phyloP scores from a whole-genome alignment of 169 alveolate genomes.

The Theileria sp. region DNA sequence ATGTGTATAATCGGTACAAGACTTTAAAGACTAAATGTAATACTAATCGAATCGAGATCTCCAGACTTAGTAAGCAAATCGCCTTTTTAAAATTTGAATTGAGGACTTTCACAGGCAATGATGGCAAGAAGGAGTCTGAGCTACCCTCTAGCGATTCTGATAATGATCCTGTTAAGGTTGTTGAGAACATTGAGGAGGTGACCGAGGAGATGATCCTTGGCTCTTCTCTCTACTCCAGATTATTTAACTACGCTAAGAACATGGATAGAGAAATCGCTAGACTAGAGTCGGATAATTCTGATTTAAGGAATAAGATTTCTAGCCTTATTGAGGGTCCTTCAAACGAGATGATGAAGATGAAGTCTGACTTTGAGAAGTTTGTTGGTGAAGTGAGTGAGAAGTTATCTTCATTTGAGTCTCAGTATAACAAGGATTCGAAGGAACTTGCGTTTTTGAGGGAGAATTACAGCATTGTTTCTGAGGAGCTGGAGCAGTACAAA shows the following conservation, averaged over 20 bases:
- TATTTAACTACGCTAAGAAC: conserved; percentile 8
- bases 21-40: conserved; percentile 5
- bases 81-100: conserved; percentile 24
- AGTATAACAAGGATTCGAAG: background rate
- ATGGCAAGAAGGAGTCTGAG: conserved; percentile 6
- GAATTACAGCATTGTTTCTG: background rate
- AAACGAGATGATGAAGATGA: background rate
- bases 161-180: background rate
- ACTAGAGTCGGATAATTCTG: conserved; percentile 41
- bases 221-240: conserved; percentile 37
- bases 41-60: background rate
- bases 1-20: conserved; percentile 10
- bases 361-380: background rate
- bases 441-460: conserved; percentile 10
- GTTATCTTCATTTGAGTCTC: conserved; percentile 11
- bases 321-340: conserved; percentile 8
- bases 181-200: conserved; percentile 37
- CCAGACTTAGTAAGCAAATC: conserved; percentile 28
- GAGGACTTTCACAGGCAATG: background rate
- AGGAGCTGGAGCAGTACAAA: conserved; percentile 11
- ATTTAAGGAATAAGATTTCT: conserved; percentile 9
- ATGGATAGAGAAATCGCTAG: conserved; percentile 38
- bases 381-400: conserved; percentile 3
- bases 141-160: conserved; percentile 17
- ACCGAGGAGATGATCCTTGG: conserved; percentile 55